Conservation (phyloP, 2,329 filamentous ascomycete genomes). For the Epichloe typhina region DNA sequence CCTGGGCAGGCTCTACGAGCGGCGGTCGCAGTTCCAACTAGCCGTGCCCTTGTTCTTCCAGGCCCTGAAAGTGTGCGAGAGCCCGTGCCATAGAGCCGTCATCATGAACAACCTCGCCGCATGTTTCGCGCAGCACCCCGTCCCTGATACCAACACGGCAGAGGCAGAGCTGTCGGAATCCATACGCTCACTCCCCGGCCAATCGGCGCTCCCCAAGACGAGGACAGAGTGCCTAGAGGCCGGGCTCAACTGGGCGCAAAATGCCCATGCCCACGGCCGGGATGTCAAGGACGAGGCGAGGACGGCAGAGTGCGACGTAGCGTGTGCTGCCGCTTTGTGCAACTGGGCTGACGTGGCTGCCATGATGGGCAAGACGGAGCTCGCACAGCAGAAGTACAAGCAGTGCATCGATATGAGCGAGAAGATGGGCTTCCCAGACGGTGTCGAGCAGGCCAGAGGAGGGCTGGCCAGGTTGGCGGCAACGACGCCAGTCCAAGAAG, state of each 20-base stretch:
- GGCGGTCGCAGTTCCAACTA: constrained; percentile 62
- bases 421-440: constrained; percentile 37
- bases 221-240: constrained; percentile 52
- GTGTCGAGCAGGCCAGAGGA: constrained; percentile 37
- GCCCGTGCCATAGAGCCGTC: constrained; percentile 64
- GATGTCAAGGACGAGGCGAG: constrained; percentile 53
- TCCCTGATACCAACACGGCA: constrained; percentile 18
- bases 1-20: constrained; percentile 64
- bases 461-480: constrained; percentile 27
- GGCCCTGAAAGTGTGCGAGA: constrained; percentile 55
- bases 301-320: constrained; percentile 68
- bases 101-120: constrained; percentile 78
- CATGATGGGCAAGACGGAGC: constrained; percentile 50
- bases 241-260: constrained; percentile 65
- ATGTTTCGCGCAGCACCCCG: constrained; percentile 55
- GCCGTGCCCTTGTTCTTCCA: constrained; percentile 79
- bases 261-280: constrained; percentile 55
- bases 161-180: constrained; percentile 16
- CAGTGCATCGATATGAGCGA: constrained; percentile 52
- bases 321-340: constrained; percentile 71
- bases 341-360: constrained; percentile 77
- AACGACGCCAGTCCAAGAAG: background rate
- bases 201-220: constrained; percentile 26
- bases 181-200: constrained; percentile 15
- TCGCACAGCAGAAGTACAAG: constrained; percentile 55